Evolutionary conservation across 2,329 filamentous ascomycete species (phyloP), one percentile per base, ranked within the genome.

Genomic region (Dothiorella sarmentorum): DNA sequence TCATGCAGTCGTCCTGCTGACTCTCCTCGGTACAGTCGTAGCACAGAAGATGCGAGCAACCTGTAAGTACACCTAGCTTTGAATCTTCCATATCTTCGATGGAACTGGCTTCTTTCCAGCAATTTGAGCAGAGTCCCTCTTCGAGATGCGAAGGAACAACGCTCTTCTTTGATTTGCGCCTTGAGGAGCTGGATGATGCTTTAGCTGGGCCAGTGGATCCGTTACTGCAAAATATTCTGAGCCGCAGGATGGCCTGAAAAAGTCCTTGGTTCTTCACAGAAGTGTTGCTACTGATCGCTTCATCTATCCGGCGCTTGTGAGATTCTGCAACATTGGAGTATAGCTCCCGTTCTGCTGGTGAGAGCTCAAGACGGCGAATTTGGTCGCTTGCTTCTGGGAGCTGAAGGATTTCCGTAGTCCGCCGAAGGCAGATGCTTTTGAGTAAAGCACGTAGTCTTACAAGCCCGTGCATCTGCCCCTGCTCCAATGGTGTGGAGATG

Each of bases 161-260:
- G n/a, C n/a, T n/a, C n/a, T n/a, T n/a, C n/a, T n/a, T n/a, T n/a
- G n/a, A n/a, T n/a, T n/a, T n/a, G n/a, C n/a, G n/a, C n/a, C n/a
- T n/a, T n/a, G n/a, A n/a, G n/a, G n/a, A n/a, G n/a, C n/a, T n/a
- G n/a, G n/a, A n/a, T n/a, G n/a, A n/a, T n/a, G n/a, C n/a, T n/a
- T n/a, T n/a, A n/a, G n/a, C n/a, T n/a, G n/a, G n/a, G n/a, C n/a
- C n/a, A n/a, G n/a, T n/a, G n/a, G n/a, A n/a, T n/a, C 63, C 63
- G 26, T 64, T 61, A 40, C 64, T 65, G 47, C 63, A 63, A 37
- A 65, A 63, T 22, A 63, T 51, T n/a, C 63, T 52, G n/a, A 65
- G 29, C 27, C 60, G 56, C 9, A 57, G 62, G 24, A 63, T 57
- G 3, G 62, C 61, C 38, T 61, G 52, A n/a, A 57, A 33, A 58